Percentiles rank a stretch among this genome's conserved stretches.
These are phyloP conservation scores for Fusarium globosum DNA, from an alignment of 2,329 filamentous ascomycete genomes.

Conservation along the genomic window DNA sequence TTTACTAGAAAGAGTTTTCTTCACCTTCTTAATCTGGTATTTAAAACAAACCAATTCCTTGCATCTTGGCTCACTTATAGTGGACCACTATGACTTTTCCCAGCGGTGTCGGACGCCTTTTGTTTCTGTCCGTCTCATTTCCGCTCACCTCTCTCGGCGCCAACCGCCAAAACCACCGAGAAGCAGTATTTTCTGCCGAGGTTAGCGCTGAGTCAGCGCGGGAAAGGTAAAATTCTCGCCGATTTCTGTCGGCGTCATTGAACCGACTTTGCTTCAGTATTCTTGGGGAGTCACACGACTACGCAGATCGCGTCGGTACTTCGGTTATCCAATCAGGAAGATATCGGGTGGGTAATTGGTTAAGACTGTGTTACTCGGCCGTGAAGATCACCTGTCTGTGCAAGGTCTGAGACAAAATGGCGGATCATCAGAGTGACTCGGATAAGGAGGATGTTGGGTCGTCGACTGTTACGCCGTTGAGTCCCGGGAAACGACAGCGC, in stretches of 20 bases:
- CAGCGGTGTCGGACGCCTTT: slow-evolving; percentile 28
- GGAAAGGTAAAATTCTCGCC: slow-evolving; percentile 13
- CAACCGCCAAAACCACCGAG: slow-evolving; percentile 11
- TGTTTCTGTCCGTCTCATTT: neutral
- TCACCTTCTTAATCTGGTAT: neutral
- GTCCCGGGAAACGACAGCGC: slow-evolving; percentile 28
- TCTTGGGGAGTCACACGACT: slow-evolving; percentile 18
- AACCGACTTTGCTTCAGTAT: neutral
- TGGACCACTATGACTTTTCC: neutral
- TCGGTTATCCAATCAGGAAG: slow-evolving; percentile 26
- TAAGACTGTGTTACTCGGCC: neutral
- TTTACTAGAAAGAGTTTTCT: neutral
- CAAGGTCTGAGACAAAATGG: neutral
- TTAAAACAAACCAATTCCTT: neutral
- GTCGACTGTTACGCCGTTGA: slow-evolving; percentile 15
- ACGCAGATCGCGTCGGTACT: too few species aligned
- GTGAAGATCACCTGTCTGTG: neutral
- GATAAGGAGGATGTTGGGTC: slow-evolving; percentile 37
- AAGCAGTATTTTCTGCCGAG: slow-evolving; percentile 17
- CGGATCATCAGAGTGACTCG: slow-evolving; percentile 18
- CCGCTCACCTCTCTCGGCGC: slow-evolving; percentile 9
- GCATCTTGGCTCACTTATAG: neutral
- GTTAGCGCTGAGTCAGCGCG: slow-evolving; percentile 37
- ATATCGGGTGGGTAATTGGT: slow-evolving; percentile 3
- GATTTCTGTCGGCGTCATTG: slow-evolving; percentile 9